Evolutionary conservation across 768 basidiomycete species (phyloP).

Genomic region (Leccinum boreale): DNA sequence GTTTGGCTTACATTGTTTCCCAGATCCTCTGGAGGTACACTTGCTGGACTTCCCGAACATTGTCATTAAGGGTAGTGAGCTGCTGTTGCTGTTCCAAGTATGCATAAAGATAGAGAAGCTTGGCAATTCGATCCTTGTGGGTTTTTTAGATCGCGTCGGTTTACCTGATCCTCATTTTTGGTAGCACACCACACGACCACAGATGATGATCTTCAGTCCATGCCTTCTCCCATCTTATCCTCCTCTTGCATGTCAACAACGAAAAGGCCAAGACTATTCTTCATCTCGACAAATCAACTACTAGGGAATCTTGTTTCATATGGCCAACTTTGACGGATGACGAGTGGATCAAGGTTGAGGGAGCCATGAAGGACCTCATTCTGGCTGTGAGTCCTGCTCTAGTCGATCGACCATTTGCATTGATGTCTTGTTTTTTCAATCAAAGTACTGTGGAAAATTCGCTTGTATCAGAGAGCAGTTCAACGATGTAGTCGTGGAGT

Average conservation of each 20-base stretch:
- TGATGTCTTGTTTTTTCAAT: constrained; percentile 14
- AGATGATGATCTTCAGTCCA: constrained; percentile 98
- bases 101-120: constrained; percentile 99
- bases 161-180: neutral
- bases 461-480: constrained; percentile 31
- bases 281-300: constrained; percentile 94
- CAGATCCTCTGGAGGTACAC: constrained; percentile 94
- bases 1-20: constrained; percentile 4
- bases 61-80: constrained; percentile 98
- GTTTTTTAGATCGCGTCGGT: constrained; percentile 13
- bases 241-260: constrained; percentile 97
- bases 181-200: constrained; percentile 95
- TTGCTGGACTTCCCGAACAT: constrained; percentile 99
- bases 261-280: constrained; percentile 99
- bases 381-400: constrained; percentile 55
- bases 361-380: constrained; percentile 97
- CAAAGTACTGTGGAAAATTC: constrained; percentile 89
- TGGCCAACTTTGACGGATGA: constrained; percentile 93
- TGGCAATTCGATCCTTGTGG: constrained; percentile 89
- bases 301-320: constrained; percentile 96
- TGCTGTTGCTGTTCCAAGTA: constrained; percentile 98
- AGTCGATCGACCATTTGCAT: neutral
- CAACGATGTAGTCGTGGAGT: constrained; percentile 14
- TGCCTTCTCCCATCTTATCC: constrained; percentile 98
- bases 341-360: constrained; percentile 99